These are phyloP conservation scores for Fomitopsis betulina DNA, from an alignment of 1,284 basidiomycete species.

Conservation along the genomic window DNA sequence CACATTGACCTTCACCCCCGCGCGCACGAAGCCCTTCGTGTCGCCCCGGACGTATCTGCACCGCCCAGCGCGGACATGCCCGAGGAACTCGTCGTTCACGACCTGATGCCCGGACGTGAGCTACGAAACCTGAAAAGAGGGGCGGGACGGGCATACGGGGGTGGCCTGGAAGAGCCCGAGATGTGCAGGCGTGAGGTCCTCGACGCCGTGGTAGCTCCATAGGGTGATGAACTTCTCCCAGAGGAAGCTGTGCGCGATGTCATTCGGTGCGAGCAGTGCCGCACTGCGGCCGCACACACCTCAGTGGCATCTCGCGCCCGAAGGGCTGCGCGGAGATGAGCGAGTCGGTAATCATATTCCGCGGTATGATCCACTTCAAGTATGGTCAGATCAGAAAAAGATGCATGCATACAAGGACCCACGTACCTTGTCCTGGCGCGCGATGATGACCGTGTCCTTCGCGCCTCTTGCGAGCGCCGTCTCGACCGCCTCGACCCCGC, in stretches of 20 bases:
- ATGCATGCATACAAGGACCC: neutral
- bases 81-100: conserved; percentile 55
- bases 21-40: conserved; percentile 37
- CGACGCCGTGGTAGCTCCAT: conserved; percentile 51
- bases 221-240: conserved; percentile 46
- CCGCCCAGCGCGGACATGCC: conserved; percentile 43
- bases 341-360: conserved; percentile 51
- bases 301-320: conserved; percentile 49
- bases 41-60: conserved; percentile 55
- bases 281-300: conserved; percentile 21
- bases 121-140: neutral
- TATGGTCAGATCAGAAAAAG: neutral
- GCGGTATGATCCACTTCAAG: conserved; percentile 48
- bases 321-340: conserved; percentile 54
- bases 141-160: conserved; percentile 27
- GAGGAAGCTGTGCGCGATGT: conserved; percentile 32
- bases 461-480: conserved; percentile 43
- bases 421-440: conserved; percentile 32
- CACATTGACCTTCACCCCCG: conserved; percentile 37
- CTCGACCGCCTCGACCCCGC: conserved; percentile 61
- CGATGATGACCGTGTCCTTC: conserved; percentile 42
- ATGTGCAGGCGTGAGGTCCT: conserved; percentile 39
- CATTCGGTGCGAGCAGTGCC: neutral
- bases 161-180: conserved; percentile 46
- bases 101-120: conserved; percentile 23